Base-by-base conservation (phyloP, 345 rosid species). In the Salix caprea region DNA sequence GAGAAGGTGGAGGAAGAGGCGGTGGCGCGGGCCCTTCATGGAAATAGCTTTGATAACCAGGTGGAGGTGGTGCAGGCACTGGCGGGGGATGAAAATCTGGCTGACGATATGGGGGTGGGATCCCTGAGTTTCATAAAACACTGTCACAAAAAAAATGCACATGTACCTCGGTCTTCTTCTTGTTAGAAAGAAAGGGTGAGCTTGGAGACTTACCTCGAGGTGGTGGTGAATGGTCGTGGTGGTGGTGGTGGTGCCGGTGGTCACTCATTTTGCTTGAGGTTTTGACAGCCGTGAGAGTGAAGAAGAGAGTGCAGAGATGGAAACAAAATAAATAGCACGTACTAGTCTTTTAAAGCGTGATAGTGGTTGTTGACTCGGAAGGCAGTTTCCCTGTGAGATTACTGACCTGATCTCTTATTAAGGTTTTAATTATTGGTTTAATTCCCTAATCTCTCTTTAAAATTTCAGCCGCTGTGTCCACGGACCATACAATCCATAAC, bases 11-110 rank as follows among this genome's bases (percentile, higher is more conserved):
- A 50, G 78, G 77, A 6, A 76, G 78, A 28, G 82, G 77, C 6
- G 79, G 76, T 37, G 76, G 76, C 18, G 79, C 74, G 26, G 70
- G 56, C 28, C 60, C 80, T 40, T 76, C 84, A 73, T 85, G 77
- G 80, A 65, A 76, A 80, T 83, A 84, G 30, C 74, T 86, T 40
- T 87, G 81, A 73, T 78, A 78, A 30, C 72, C 72, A 6, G 77
- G 81, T 4, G 81, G 77, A 7, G 77, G 81, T 1, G 81, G 73
- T 6, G 79, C 65, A 2, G 78, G 76, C 24, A 8, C 13, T 56
- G 77, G 77, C 0, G 74, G 70, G 0, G 64, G 65, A 2, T 48
- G 70, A 65, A 23, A 52, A 3, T 32, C 66, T 8, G 67, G 71
- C 6, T 73, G 85, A 37, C 81, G 78, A 70, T 66, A 32, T 23